A percentile compares a stretch with the other conserved stretches of the same genome.
Conservation (phyloP, 2,329 filamentous ascomycete species). For the Ceratocystis colombiana region DNA sequence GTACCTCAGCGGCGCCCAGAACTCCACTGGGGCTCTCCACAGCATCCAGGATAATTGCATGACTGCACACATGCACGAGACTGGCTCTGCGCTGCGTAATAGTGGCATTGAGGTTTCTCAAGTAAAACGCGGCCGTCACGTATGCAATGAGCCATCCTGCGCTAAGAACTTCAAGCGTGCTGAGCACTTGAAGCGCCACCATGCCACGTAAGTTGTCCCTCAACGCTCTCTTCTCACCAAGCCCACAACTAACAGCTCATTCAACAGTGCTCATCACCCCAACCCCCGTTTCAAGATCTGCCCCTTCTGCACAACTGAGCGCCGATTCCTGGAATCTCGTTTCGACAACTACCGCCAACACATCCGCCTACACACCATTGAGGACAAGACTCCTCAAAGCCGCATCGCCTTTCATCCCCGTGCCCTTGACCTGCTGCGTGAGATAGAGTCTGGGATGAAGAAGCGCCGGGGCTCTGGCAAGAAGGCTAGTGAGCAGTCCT, state of each 20-base stretch:
- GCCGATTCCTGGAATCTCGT: conserved; percentile 27
- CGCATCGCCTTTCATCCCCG: conserved; percentile 31
- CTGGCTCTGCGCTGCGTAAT: conserved; percentile 18
- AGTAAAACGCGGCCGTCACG: conserved; percentile 34
- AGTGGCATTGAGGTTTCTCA: conserved; percentile 25
- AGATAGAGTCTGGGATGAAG: conserved; percentile 26
- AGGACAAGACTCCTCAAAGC: conserved; percentile 28
- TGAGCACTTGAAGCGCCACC: conserved; percentile 48
- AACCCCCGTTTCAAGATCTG: conserved; percentile 23
- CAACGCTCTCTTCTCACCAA: background rate
- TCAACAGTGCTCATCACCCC: conserved; percentile 24
- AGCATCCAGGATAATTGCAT: conserved; percentile 4
- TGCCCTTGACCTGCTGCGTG: conserved; percentile 29
- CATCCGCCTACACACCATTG: conserved; percentile 33
- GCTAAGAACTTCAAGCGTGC: conserved; percentile 42
- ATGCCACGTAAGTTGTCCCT: conserved; percentile 38
- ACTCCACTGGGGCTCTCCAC: conserved; percentile 13
- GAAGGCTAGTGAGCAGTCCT: conserved; percentile 23
- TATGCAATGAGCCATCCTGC: conserved; percentile 41
- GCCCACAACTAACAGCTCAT: background rate
- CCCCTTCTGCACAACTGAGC: conserved; percentile 25
- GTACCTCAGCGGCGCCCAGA: conserved; percentile 19
- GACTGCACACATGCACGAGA: conserved; percentile 19
- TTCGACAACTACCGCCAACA: conserved; percentile 35
- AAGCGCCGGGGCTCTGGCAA: conserved; percentile 25